Conservation (phyloP, 768 basidiomycete species). For the Naematelia aurantialba region DNA sequence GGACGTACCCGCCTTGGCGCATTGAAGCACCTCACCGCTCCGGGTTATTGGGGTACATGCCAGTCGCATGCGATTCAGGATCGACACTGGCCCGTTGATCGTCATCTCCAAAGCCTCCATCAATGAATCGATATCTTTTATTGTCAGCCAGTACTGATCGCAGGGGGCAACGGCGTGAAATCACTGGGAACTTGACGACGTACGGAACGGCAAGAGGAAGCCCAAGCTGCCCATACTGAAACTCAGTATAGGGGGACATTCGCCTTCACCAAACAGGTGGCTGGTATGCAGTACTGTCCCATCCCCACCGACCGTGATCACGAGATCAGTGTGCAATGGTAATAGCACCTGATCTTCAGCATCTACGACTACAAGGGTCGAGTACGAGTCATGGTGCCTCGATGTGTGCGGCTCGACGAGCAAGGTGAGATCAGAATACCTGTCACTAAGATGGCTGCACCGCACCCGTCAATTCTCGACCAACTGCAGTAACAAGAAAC, state of each 20-base stretch:
- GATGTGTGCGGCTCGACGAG: conserved; percentile 41
- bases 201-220: conserved; percentile 89
- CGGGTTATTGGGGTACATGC: conserved; percentile 56
- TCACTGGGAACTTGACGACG: conserved; percentile 48
- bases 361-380: conserved; percentile 20
- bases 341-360: conserved; percentile 28
- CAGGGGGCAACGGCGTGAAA: not conserved
- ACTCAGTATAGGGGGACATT: conserved; percentile 85
- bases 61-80: conserved; percentile 84
- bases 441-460: conserved; percentile 23
- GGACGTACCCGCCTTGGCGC: conserved; percentile 30
- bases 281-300: conserved; percentile 93
- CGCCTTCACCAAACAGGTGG: conserved; percentile 81
- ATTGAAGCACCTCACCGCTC: conserved; percentile 19
- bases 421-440: conserved; percentile 25
- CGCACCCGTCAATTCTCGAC: conserved; percentile 2
- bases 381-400: conserved; percentile 23
- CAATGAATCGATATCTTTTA: conserved; percentile 82
- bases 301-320: conserved; percentile 89
- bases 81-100: conserved; percentile 71
- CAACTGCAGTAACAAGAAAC: not conserved
- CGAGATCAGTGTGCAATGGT: conserved; percentile 62
- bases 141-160: no score
- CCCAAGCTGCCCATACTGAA: conserved; percentile 92
- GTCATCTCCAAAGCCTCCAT: conserved; percentile 74